Evolutionary conservation across 73 alveolate genomes (phyloP).

Genomic region (Paramecium primaurelia): DNA sequence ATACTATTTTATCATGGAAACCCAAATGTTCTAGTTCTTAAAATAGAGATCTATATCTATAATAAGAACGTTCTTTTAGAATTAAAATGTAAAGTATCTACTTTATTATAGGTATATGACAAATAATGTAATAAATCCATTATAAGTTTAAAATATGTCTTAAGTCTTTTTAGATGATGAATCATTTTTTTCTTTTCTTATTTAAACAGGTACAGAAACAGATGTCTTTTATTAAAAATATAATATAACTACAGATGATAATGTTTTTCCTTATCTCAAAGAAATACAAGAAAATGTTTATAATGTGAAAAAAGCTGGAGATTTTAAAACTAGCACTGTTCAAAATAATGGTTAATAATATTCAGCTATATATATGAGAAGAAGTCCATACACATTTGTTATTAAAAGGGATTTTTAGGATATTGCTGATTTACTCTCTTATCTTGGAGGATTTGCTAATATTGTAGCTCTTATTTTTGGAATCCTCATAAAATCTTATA

Average conservation of each 20-base stretch:
- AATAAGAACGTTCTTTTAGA: not conserved
- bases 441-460: slow-evolving; percentile 29
- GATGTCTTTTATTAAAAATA: not conserved
- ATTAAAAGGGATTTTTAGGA: not conserved
- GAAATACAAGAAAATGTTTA: not conserved
- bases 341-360: not conserved
- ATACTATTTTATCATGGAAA: not conserved
- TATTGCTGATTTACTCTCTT: not conserved
- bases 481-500: not conserved
- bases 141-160: not conserved
- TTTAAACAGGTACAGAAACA: not conserved
- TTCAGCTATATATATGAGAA: slow-evolving; percentile 12
- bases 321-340: not conserved
- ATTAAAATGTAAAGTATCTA: not conserved
- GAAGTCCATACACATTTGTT: not conserved
- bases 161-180: slow-evolving; percentile 13
- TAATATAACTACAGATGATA: not conserved
- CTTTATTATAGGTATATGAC: not conserved
- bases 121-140: not conserved
- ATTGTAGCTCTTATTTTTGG: not conserved
- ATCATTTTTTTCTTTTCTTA: not conserved
- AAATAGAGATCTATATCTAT: not conserved
- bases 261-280: not conserved
- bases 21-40: not conserved
- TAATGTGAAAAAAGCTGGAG: not conserved